Evolutionary conservation across 495 filamentous ascomycete species (phyloP).

Genomic region (Darksidea phi): DNA sequence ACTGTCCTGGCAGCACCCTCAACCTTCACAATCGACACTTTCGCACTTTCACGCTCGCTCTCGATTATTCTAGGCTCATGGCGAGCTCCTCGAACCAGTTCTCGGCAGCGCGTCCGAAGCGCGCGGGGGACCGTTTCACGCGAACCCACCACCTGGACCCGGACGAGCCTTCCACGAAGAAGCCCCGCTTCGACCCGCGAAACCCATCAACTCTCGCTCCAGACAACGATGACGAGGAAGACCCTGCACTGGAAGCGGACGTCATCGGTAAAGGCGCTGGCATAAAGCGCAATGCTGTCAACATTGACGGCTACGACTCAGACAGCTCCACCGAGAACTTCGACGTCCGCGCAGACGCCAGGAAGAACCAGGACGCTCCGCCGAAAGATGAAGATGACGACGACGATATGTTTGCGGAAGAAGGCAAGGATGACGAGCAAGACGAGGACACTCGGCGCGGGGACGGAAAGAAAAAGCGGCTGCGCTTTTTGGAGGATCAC

Average conservation of each 20-base stretch:
- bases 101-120: slow-evolving; percentile 70
- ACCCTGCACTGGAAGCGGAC: slow-evolving; percentile 75
- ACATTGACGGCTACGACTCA: slow-evolving; percentile 93
- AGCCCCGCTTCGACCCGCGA: slow-evolving; percentile 89
- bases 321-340: slow-evolving; percentile 94
- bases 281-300: slow-evolving; percentile 86
- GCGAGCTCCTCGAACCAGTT: slow-evolving; percentile 10
- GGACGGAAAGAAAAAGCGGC: slow-evolving; percentile 26
- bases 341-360: slow-evolving; percentile 62
- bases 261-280: slow-evolving; percentile 81
- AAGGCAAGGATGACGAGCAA: slow-evolving; percentile 60
- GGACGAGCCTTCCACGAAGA: slow-evolving; percentile 61
- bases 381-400: slow-evolving; percentile 65
- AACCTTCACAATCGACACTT: too few species aligned
- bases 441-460: slow-evolving; percentile 35
- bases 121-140: slow-evolving; percentile 74
- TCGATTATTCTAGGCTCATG: not conserved
- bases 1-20: too few species aligned
- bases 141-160: slow-evolving; percentile 61
- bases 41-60: not conserved
- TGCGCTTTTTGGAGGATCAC: slow-evolving; percentile 36
- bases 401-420: slow-evolving; percentile 90
- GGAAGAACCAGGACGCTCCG: slow-evolving; percentile 51
- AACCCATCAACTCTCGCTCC: slow-evolving; percentile 89
- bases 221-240: slow-evolving; percentile 72